Evolutionary conservation across 116 monocot species (phyloP), one percentile per base, ranked within the genome.

Genomic region (Dioscorea cayenensis): DNA sequence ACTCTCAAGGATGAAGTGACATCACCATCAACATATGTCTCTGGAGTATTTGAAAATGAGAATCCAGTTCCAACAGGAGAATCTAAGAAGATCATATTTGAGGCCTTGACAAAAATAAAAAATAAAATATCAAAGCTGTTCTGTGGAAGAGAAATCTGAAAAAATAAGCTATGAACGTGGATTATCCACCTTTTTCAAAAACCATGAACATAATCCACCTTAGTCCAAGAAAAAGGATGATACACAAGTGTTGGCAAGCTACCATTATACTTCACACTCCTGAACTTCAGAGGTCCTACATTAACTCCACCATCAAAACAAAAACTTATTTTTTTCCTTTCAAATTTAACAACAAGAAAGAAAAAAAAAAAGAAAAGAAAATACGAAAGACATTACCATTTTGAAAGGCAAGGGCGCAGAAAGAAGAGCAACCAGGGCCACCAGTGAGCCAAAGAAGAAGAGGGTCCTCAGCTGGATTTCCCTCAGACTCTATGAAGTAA

Each of bases 341-440:
- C 25, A 25, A 25, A 0, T 25, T 25, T 25, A 25, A 36, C 35
- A 36, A 49, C 9, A 71, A 71, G 28, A 71, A 73, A 8, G 21
- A 48, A 1, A 22, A 48, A 1, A 2, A 32, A 32, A 25, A 25
- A 22, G 27, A 1, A 2, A 32, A 32, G 1, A 25, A 25, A 25
- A 25, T 25, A 25, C 25, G 25, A 25, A 25, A 25, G 25, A 25
- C 25, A 32, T 25, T 76, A 80, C 83, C 89, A 18, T 83, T 76
- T 65, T 83, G 83, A 14, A 67, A 78, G 6, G 27, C 75, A 16
- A 89, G 68, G 4, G 73, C 81, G 0, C 69, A 64, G 71, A 84
- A 84, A 17, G 64, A 83, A 3, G 83, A 80, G 78, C 83, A 89
- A n/a, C 86, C 80, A 25, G 85, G 83, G 12, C 86, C 89, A 3